phyloP scores from a whole-genome alignment of 805 yeast genomes.

The Candida silvicultrix region DNA sequence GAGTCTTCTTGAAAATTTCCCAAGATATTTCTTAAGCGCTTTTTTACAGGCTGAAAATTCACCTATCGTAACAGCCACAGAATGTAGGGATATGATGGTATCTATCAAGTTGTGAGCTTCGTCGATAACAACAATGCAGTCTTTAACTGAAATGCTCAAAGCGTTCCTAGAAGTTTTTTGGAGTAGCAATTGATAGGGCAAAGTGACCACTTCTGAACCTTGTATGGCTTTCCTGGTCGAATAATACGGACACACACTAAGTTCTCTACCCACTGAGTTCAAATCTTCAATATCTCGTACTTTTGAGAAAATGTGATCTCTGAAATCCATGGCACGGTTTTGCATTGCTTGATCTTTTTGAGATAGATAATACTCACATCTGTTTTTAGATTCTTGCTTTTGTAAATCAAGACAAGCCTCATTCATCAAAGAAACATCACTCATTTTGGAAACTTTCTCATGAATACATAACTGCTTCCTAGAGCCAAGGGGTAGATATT shows the following conservation, averaged over 20 bases:
- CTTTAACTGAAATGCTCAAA: constrained; percentile 50
- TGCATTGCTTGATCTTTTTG: constrained; percentile 18
- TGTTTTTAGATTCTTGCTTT: constrained; percentile 25
- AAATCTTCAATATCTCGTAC: constrained; percentile 69
- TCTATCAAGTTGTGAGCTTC: constrained; percentile 91
- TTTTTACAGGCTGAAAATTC: constrained; percentile 41
- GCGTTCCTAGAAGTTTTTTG: constrained; percentile 57
- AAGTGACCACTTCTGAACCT: constrained; percentile 65
- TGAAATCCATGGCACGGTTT: constrained; percentile 30
- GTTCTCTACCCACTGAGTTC: constrained; percentile 46
- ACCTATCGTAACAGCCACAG: constrained; percentile 44
- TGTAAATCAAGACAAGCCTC: constrained; percentile 78
- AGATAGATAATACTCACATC: constrained; percentile 38
- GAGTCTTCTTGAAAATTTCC: constrained; percentile 56
- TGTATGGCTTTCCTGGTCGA: constrained; percentile 52
- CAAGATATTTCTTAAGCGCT: constrained; percentile 49
- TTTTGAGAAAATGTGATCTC: constrained; percentile 41
- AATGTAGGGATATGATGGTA: constrained; percentile 62
- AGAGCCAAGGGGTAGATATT: constrained; percentile 73
- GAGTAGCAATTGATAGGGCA: constrained; percentile 75
- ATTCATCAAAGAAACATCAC: constrained; percentile 52
- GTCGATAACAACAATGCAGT: constrained; percentile 73
- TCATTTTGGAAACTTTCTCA: constrained; percentile 45
- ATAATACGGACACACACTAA: constrained; percentile 77
- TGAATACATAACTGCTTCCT: constrained; percentile 82